A percentile compares a stretch with the other conserved stretches of the same genome.
Conservation (phyloP, 352 stramenopile genomes). For the Aphanomyces stellatus region DNA sequence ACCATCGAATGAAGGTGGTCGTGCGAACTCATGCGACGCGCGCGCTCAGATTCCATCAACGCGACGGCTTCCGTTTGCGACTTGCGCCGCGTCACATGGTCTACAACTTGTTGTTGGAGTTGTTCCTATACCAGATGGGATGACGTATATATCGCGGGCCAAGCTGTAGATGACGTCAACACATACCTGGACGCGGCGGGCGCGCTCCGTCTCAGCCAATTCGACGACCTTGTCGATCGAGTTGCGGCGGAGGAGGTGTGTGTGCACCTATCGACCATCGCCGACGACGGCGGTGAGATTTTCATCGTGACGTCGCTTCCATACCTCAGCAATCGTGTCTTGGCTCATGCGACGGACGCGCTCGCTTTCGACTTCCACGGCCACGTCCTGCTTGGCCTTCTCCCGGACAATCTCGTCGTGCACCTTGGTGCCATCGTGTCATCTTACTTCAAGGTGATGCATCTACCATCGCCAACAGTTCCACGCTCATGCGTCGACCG, state of each 20-base stretch:
- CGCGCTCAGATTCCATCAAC: conserved; percentile 45
- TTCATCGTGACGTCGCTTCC: conserved; percentile 15
- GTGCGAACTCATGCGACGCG: conserved; percentile 38
- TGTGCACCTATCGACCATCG: neutral
- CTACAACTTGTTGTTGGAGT: neutral
- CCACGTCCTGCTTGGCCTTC: neutral
- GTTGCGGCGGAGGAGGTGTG: neutral
- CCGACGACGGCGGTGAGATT: too few relatives aligned
- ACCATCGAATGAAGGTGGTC: conserved; percentile 36
- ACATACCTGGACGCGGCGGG: neutral
- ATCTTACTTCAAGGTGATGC: neutral
- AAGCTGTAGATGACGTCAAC: too few relatives aligned
- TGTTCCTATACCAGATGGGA: too few relatives aligned
- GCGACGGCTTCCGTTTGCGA: neutral
- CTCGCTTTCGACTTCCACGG: conserved; percentile 10
- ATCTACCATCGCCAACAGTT: neutral
- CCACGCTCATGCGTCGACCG: conserved; percentile 10
- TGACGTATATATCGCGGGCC: too few relatives aligned
- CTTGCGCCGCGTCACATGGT: neutral
- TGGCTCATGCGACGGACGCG: conserved; percentile 14
- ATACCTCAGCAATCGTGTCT: conserved; percentile 28
- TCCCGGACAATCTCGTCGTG: conserved; percentile 10
- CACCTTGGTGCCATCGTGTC: neutral
- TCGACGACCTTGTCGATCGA: conserved; percentile 1
- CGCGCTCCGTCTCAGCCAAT: neutral